phyloP scores from a whole-genome alignment of 306 rosid genomes.

The Lablab purpureus region DNA sequence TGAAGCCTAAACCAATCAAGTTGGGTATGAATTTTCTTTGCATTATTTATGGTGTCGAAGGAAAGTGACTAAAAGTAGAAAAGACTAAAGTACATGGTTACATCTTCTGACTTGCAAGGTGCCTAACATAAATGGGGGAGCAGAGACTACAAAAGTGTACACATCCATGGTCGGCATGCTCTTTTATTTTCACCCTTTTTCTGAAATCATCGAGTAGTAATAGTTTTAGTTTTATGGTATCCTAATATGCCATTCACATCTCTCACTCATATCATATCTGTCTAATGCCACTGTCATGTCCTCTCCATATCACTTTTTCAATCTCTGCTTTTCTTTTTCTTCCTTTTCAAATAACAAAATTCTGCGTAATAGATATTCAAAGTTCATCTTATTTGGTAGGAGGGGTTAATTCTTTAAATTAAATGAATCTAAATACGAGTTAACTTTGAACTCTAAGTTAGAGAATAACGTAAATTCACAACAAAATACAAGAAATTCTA shows the following conservation, averaged over 20 bases:
- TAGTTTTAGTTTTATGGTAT: neutral
- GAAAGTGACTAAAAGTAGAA: constrained; percentile 30
- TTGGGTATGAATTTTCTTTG: constrained; percentile 2
- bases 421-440: too few species aligned
- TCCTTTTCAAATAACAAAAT: neutral
- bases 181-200: neutral
- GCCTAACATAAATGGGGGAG: constrained; percentile 21
- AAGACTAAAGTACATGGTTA: constrained; percentile 9
- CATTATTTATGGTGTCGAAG: neutral
- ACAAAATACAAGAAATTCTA: too few species aligned
- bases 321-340: neutral
- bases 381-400: too few species aligned
- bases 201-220: neutral
- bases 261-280: neutral
- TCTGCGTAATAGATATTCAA: too few species aligned
- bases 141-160: constrained; percentile 26
- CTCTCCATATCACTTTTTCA: constrained; percentile 3
- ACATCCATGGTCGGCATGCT: constrained; percentile 32
- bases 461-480: too few species aligned
- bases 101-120: constrained; percentile 10
- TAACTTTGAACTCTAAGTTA: too few species aligned
- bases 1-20: constrained; percentile 23
- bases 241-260: constrained; percentile 31
- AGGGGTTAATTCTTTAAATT: too few species aligned
- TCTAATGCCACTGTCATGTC: neutral